Evolutionary conservation across 495 filamentous ascomycete genomes (phyloP).

Genomic region (Corynascus novoguineensis): DNA sequence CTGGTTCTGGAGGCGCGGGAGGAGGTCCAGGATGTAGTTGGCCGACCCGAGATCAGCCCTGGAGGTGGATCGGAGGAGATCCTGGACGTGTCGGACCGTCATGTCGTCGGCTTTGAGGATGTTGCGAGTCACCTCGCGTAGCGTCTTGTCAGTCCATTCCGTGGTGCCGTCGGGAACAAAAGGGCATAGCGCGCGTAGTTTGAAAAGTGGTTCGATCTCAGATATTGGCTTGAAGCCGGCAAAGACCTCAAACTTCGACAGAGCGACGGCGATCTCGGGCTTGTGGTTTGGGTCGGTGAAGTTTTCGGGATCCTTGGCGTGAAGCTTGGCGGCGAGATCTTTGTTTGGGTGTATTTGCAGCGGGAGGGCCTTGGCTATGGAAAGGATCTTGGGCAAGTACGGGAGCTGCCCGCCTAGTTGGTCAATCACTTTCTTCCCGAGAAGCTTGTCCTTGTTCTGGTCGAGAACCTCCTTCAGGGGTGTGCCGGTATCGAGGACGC

Average conservation of each 20-base stretch:
- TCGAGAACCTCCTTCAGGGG: conserved; percentile 61
- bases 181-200: conserved; percentile 37
- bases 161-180: conserved; percentile 44
- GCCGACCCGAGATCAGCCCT: conserved; percentile 37
- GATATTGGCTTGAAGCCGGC: conserved; percentile 65
- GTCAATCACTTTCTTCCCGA: conserved; percentile 59
- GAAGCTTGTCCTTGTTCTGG: conserved; percentile 54
- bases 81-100: conserved; percentile 45
- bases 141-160: conserved; percentile 52
- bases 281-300: conserved; percentile 76
- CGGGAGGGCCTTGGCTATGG: conserved; percentile 70
- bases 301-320: conserved; percentile 56
- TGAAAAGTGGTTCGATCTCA: conserved; percentile 56
- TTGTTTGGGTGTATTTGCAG: conserved; percentile 79
- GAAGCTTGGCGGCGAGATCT: conserved; percentile 55
- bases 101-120: conserved; percentile 52
- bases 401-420: conserved; percentile 63
- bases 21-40: conserved; percentile 55
- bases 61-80: conserved; percentile 44
- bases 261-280: conserved; percentile 73
- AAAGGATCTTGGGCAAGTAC: conserved; percentile 66
- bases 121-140: conserved; percentile 54
- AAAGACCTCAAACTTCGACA: conserved; percentile 75
- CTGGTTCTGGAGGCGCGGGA: conserved; percentile 60
- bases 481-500: conserved; percentile 55